Evolutionary conservation across 106 monocot species (phyloP), one percentile per base, ranked within the genome.

Genomic region (Platanthera guangdongensis): DNA sequence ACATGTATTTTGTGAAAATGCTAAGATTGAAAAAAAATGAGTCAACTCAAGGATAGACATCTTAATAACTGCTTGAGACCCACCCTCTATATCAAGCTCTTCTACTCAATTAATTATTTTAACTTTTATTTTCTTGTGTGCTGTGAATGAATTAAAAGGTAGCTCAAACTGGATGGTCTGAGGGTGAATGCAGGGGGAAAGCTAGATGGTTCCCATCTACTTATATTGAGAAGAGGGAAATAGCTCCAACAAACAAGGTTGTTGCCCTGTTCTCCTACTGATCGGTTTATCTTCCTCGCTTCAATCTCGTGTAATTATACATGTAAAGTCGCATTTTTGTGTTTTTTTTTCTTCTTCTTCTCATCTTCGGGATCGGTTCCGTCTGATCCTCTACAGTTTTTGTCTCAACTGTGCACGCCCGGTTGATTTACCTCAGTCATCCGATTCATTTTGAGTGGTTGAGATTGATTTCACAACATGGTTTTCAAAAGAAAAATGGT

Each of bases 151-250:
- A 72, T 50, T 51, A 48, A 51, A 65, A 95, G 95, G 90, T 82
- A 47, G 79, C 80, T 9, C 78, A 82, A 30, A 88, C 79, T 83
- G 95, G 95, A 57, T 95, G 95, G 95, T 90, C 92, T 30, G 92
- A 95, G 85, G 95, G 95, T 68, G 90, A 92, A 80, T 88, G 85
- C 82, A 86, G 87, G 46, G 95, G 95, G 55, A 88, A 85, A 54
- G 83, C 88, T 54, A 92, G 95, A 32, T 95, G 95, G 95, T 95
- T 95, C 76, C 95, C 95, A 30, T 90, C 95, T 39, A 90, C 95
- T 32, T 95, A 95, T 74, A 57, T 90, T 7, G 81, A 86, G 75
- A 48, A 48, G 30, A 77, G 90, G 48, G 92, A 92, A 46, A 85
- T 81, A 85, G 88, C 85, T 78, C 92, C 85, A 8, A 88, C 88